These are phyloP conservation scores for Apiospora pterosperma DNA, from an alignment of 2,329 filamentous ascomycete species.

Conservation along the genomic window DNA sequence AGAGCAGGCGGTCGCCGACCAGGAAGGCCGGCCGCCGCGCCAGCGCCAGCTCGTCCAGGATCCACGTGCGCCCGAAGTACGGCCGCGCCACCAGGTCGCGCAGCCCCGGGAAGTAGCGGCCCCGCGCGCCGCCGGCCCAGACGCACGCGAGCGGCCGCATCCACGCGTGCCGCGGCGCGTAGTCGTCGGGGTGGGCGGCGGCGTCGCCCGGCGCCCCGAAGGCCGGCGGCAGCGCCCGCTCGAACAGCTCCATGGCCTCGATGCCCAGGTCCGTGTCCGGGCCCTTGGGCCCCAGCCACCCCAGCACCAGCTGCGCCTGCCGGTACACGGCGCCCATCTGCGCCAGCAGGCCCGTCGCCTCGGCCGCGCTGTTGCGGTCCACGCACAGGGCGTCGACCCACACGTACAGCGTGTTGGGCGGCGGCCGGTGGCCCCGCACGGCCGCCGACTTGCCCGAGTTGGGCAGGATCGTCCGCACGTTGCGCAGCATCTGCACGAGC, in stretches of 20 bases:
- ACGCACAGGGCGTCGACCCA: constrained; percentile 12
- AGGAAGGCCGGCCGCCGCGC: constrained; percentile 27
- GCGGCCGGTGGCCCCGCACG: background rate
- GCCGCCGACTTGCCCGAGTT: background rate
- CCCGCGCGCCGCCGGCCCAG: constrained; percentile 12
- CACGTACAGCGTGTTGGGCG: constrained; percentile 7
- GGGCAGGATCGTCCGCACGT: constrained; percentile 8
- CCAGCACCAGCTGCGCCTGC: constrained; percentile 24
- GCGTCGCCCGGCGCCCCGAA: constrained; percentile 33
- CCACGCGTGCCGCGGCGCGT: constrained; percentile 29
- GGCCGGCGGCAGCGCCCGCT: constrained; percentile 26
- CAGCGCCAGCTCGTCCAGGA: constrained; percentile 30
- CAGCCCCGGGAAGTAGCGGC: constrained; percentile 19
- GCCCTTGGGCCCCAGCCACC: constrained; percentile 28
- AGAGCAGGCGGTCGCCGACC: constrained; percentile 31
- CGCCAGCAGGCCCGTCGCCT: constrained; percentile 4
- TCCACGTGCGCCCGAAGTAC: constrained; percentile 34
- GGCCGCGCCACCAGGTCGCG: constrained; percentile 27
- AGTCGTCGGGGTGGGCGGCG: constrained; percentile 30
- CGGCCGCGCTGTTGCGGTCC: constrained; percentile 8
- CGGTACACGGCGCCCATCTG: constrained; percentile 5
- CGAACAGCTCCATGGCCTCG: constrained; percentile 21
- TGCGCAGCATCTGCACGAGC: constrained; percentile 8
- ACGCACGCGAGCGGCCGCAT: constrained; percentile 17
- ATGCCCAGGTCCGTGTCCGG: constrained; percentile 25